Base-by-base conservation (phyloP, 179 eudicot genomes). In the Pouteria campechiana region DNA sequence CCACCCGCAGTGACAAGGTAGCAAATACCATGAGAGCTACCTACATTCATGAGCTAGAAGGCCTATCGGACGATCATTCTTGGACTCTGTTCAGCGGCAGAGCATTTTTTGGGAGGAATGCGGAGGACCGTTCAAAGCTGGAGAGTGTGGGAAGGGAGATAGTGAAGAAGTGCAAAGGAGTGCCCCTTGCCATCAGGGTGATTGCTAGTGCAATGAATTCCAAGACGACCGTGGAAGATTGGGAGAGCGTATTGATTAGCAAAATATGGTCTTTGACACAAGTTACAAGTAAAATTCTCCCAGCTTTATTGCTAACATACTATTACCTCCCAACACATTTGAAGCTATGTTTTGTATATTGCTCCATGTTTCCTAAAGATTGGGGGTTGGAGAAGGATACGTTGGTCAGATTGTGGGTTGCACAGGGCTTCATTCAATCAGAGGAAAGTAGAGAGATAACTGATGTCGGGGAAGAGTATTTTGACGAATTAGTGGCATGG, bases 121-220 rank as follows among this genome's bases (percentile, higher is more conserved):
- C 54, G 8, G 21, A 34, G 12, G 41, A 35, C 3, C 13, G 44
- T 0, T 36, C 39, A 8, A 37, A 62, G 0, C 41, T 43, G 5
- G 18, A 17, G n/a, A 22, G 36, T 11, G 38, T 57, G 4, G 69
- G 61, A 0, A 37, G 32, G 37, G 38, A 58, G 12, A 58, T 63
- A 22, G 42, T 68, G 1, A 20, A 44, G 0, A 37, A 46, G 51
- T 57, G 60, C 44, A 48, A 54, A 5, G 32, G 51, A 11, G 42
- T 20, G 25, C 72, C 72, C n/a, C 44, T 67, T 35, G 63, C 56
- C 17, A 27, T 67, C 10, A 55, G 25, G 54, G 46, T 41, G 9
- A 20, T 48, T 5, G 48, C 54, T 4, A 30, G 54, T 14, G 22
- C 33, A 24, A 13, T 48, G 4, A 12, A 37, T 5, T 46, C 46